Evolutionary conservation across 805 yeast species (phyloP).

Genomic region (Teunomyces tritomae): DNA sequence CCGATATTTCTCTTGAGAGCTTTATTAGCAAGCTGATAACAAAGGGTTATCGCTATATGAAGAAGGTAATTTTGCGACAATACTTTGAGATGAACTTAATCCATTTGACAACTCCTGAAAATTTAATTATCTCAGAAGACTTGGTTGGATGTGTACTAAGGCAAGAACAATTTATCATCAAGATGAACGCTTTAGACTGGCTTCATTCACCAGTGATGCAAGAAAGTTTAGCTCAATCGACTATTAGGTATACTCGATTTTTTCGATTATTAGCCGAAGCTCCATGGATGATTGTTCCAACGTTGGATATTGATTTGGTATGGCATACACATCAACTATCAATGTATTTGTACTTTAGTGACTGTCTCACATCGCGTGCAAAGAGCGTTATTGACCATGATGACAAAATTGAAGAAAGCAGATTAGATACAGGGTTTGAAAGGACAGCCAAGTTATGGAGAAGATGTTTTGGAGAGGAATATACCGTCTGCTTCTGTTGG

Average conservation of each 20-base stretch:
- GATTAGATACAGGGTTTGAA: conserved; percentile 15
- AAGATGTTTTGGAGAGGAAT: conserved; percentile 12
- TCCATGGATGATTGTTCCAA: conserved; percentile 17
- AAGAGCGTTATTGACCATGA: conserved; percentile 21
- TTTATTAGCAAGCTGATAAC: neutral
- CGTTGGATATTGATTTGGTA: conserved; percentile 25
- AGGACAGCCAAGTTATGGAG: conserved; percentile 16
- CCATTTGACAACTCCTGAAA: conserved; percentile 6
- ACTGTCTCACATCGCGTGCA: conserved; percentile 6
- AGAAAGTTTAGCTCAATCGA: conserved; percentile 14
- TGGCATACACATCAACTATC: conserved; percentile 29
- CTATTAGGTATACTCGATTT: conserved; percentile 19
- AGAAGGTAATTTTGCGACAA: conserved; percentile 5
- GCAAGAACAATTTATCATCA: conserved; percentile 21
- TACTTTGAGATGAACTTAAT: conserved; percentile 14
- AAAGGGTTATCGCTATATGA: neutral
- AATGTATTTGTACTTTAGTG: conserved; percentile 13
- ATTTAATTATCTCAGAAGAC: conserved; percentile 16
- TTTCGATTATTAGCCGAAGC: conserved; percentile 6
- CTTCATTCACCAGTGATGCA: conserved; percentile 12
- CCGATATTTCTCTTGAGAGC: neutral
- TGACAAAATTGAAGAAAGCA: conserved; percentile 22
- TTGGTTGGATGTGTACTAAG: conserved; percentile 23
- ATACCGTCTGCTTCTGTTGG: conserved; percentile 21
- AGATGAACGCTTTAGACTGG: conserved; percentile 21